Conservation (phyloP, 441 rosid genomes). For the Gossypium laxum region DNA sequence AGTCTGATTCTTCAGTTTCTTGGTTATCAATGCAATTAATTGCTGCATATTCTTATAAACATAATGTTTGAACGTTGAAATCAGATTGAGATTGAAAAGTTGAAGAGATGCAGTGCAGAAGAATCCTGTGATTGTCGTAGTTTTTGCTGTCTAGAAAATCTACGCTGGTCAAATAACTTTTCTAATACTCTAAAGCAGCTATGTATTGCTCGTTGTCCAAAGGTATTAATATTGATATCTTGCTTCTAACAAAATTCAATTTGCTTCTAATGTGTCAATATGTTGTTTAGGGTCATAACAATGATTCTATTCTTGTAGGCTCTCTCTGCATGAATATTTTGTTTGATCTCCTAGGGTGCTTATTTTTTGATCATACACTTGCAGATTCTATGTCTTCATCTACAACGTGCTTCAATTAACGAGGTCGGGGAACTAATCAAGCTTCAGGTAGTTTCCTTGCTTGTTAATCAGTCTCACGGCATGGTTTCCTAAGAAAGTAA, state of each 20-base stretch:
- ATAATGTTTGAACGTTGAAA: slow-evolving; percentile 6
- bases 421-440: slow-evolving; percentile 55
- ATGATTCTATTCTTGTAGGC: background rate
- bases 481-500: background rate
- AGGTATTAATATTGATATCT: slow-evolving; percentile 34
- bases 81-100: slow-evolving; percentile 44
- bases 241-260: background rate
- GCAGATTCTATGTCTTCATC: slow-evolving; percentile 82
- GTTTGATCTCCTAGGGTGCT: background rate
- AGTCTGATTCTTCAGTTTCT: background rate
- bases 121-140: slow-evolving; percentile 53
- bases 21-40: background rate
- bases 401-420: slow-evolving; percentile 58
- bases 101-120: slow-evolving; percentile 41
- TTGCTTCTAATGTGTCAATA: background rate
- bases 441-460: slow-evolving; percentile 42
- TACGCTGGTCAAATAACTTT: slow-evolving; percentile 69
- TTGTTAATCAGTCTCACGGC: background rate
- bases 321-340: background rate
- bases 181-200: slow-evolving; percentile 49
- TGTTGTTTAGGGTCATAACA: background rate
- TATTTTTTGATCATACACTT: slow-evolving; percentile 14
- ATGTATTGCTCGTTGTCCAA: slow-evolving; percentile 56
- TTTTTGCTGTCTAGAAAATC: slow-evolving; percentile 29
- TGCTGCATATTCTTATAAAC: background rate